Percentiles rank a stretch among this genome's conserved stretches.
These are phyloP conservation scores for Coleophoma crateriformis DNA, from an alignment of 2,329 filamentous ascomycete species.

Conservation along the genomic window DNA sequence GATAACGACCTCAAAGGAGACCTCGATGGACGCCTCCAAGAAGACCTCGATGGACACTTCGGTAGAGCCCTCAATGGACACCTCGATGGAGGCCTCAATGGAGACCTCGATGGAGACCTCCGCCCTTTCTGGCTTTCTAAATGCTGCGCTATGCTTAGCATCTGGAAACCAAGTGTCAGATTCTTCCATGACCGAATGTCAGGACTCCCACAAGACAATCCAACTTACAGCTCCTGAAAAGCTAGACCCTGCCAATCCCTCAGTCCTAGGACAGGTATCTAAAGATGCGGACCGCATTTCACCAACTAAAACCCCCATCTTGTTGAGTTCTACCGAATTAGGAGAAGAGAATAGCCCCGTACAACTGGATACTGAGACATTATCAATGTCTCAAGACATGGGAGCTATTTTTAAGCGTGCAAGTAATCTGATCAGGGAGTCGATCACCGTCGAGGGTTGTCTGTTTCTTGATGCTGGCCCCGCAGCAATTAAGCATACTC, in stretches of 20 bases:
- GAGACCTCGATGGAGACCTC: neutral
- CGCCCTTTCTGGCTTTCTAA: too few relatives aligned
- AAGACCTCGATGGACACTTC: too few relatives aligned
- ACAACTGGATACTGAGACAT: constrained; percentile 11
- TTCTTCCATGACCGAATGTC: neutral
- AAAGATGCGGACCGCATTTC: constrained; percentile 16
- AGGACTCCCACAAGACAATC: neutral
- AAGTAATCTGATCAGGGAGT: constrained; percentile 26
- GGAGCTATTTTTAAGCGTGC: constrained; percentile 20
- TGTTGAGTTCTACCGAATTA: constrained; percentile 8
- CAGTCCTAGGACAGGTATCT: constrained; percentile 5
- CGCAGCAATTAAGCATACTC: too few relatives aligned
- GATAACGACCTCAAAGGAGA: too few relatives aligned
- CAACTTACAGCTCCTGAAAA: neutral
- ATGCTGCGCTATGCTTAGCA: too few relatives aligned
- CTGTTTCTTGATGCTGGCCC: constrained; percentile 23
- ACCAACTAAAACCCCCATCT: constrained; percentile 5
- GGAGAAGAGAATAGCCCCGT: constrained; percentile 14
- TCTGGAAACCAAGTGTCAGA: too few relatives aligned
- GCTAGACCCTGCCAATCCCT: constrained; percentile 4
- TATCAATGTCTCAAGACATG: constrained; percentile 17
- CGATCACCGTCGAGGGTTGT: constrained; percentile 22
- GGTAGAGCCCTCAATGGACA: too few relatives aligned
- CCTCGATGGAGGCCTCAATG: too few relatives aligned
- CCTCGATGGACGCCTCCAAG: too few relatives aligned